Evolutionary conservation across 139 green algal genomes (phyloP), one percentile per base, ranked within the genome.

Genomic region (Edaphochlamys debaryana): DNA sequence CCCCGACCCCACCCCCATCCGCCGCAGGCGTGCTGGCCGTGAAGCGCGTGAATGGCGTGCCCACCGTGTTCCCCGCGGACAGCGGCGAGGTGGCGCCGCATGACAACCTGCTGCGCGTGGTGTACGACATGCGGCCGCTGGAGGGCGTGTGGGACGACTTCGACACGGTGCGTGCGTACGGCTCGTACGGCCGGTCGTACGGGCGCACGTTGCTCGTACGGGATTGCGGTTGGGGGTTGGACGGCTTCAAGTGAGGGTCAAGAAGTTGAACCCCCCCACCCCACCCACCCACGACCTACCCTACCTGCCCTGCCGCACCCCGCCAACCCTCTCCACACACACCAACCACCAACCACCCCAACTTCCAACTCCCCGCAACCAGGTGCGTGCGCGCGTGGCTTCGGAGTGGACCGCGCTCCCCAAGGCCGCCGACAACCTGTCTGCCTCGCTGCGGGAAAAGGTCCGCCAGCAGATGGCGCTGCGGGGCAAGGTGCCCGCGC

Each of bases 81-180:
- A 87, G 66, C 15, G 88, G 87, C 0, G 86, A 96, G 64, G 93
- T 95, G 38, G n/a, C 41, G 2, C 67, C 82, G 9, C 87, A 91
- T 50, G 92, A 95, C 23, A 92, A 98, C 80, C 58, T 98, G 86
- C 91, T 82, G 38, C 79, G 89, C 74, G 85, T 93, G 13, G 89
- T 97, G 45, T 98, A 97, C 69, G 92, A 98, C 76, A 76, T 74
- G 22, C 82, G 94, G 5, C 94, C 94, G 13, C 41, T 96, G 60
- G 30, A 85, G 41, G 81, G 88, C 36, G 34, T 88, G 32, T 98
- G 95, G 94, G 86, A 94, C 23, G 86, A 89, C 72, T 98, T 98
- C 86, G 87, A 91, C 34, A 67, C 54, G 13, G 56, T 98, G 27
- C 45, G n/a, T n/a, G n/a, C n/a, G n/a, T n/a, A n/a, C n/a, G n/a